Percentiles rank a stretch among this genome's conserved stretches.
Conservation (phyloP, 148 eudicot genomes). For the Diospyros lotus region DNA sequence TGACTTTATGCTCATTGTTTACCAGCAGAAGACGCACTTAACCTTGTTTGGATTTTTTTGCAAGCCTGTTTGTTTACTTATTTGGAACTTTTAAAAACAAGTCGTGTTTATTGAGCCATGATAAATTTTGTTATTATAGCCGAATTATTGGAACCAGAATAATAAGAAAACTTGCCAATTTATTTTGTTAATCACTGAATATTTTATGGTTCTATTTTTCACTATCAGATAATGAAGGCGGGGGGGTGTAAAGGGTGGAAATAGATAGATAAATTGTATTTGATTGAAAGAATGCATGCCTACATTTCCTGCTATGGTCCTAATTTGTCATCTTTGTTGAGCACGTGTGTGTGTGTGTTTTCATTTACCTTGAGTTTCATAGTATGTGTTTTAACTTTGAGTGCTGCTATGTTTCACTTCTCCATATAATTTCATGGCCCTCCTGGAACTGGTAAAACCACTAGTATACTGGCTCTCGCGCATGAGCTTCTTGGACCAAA, state of each 20-base stretch:
- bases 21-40: neutral
- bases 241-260: neutral
- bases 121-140: too few relatives aligned
- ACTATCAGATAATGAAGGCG: too few relatives aligned
- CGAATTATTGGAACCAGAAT: neutral
- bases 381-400: neutral
- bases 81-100: neutral
- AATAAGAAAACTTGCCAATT: neutral
- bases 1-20: neutral
- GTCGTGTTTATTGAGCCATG: neutral
- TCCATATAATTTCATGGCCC: slow-evolving; percentile 58
- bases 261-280: neutral
- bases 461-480: slow-evolving; percentile 94
- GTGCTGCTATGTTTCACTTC: neutral
- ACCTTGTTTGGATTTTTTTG: neutral
- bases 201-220: too few relatives aligned
- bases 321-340: too few relatives aligned
- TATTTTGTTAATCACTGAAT: neutral
- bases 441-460: slow-evolving; percentile 96
- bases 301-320: neutral
- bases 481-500: slow-evolving; percentile 87
- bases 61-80: neutral
- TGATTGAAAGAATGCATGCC: neutral
- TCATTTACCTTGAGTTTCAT: neutral
- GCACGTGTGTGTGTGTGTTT: neutral